Base-by-base conservation (phyloP, 2,329 filamentous ascomycete genomes). In the Parastagonospora avenae region DNA sequence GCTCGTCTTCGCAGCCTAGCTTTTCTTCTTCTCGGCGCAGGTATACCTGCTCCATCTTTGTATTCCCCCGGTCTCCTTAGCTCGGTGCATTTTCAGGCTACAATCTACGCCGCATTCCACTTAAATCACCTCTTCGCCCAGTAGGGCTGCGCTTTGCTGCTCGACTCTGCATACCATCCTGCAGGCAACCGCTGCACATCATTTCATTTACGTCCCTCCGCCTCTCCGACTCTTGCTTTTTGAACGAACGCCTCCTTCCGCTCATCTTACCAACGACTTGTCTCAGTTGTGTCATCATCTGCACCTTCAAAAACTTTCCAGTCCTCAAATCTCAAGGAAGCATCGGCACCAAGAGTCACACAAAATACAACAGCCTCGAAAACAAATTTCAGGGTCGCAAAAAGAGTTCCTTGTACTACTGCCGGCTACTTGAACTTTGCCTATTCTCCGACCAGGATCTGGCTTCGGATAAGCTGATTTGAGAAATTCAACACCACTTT, bases 21-120 rank as follows among this genome's bases (percentile, higher is more conserved):
- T 59, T 50, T 52, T 53, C 46, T 45, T 49, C 51, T 58, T 51
- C 46, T 49, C 39, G 49, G 52, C 46, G 43, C 51, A 38, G 38
- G 44, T 59, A 54, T 55, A 46, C 46, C 44, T 53, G 16, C 50
- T 57, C 30, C 47, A 44, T 59, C 42, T 38, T 53, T 52, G 49
- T 54, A 51, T 53, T 48, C 45, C 41, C 52, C 51, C 49, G 46
- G 59, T 55, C 60, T 57, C 58, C 48, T 61, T 43, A 46, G 42
- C 60, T 61, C 62, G 55, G 51, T 55, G 42, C 57, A 57, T 59
- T 59, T 66, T 59, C 66, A 71, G 69, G 67, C 69, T 71, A 56
- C 69, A 66, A 46, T 63, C 61, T 55, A 54, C 55, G 53, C 62
- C 56, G 49, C 55, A 57, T 54, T 53, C 44, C 60, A 63, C 64